Conservation (phyloP, 805 yeast species). For the Hanseniaspora valbyensis region DNA sequence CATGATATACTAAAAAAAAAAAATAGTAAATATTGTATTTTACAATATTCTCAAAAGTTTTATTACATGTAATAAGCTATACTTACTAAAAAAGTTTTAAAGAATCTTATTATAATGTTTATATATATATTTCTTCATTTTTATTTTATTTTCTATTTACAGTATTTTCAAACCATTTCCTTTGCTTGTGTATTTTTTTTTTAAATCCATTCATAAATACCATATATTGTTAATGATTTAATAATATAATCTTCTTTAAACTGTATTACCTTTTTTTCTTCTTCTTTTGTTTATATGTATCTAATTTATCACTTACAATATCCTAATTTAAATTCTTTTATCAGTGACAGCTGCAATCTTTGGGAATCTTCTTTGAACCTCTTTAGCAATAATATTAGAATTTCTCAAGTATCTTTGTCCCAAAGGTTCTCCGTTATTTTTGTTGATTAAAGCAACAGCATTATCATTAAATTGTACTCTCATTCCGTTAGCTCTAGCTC, state of each 20-base stretch:
- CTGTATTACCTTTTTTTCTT: not conserved
- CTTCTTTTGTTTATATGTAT: not conserved
- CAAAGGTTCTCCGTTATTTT: constrained; percentile 76
- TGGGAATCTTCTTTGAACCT: constrained; percentile 11
- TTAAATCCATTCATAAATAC: no score
- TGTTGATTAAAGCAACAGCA: constrained; percentile 90
- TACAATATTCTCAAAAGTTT: no score
- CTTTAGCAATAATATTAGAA: constrained; percentile 12
- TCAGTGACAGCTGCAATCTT: constrained; percentile 14
- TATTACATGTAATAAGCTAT: no score
- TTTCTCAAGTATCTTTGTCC: constrained; percentile 68
- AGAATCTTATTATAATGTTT: no score
- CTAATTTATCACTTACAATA: not conserved
- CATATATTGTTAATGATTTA: no score
- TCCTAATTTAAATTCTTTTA: not conserved
- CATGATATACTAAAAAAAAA: no score
- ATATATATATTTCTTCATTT: no score
- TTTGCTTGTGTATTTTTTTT: no score
- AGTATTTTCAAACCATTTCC: not conserved
- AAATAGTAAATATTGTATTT: no score
- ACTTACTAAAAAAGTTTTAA: no score
- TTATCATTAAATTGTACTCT: constrained; percentile 84
- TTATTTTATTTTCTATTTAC: not conserved
- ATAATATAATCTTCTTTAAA: no score
- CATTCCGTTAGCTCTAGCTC: constrained; percentile 76